Base-by-base conservation (phyloP, 2,329 filamentous ascomycete species). In the Shiraia sp. region DNA sequence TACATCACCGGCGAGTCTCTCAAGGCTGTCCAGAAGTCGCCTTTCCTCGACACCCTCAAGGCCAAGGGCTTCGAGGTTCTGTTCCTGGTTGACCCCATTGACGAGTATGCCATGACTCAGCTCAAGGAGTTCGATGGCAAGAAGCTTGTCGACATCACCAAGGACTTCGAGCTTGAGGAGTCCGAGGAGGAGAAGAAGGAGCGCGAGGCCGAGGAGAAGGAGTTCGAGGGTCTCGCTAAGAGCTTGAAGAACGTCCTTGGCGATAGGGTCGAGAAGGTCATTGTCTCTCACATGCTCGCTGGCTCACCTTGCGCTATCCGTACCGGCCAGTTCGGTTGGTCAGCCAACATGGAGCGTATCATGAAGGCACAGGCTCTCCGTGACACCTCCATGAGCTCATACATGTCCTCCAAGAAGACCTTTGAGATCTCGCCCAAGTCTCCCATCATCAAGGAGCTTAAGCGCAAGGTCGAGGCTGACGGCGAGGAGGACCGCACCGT, bases 391-490 rank as follows among this genome's bases (percentile, higher is more conserved):
- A 99, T 99, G 93, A 90, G 84, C 78, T 95, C 90, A 66, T 99
- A 99, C 88, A 99, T 99, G 93, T 95, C 90, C 59, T 97, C 92
- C 73, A 99, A 99, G 91, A 99, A 99, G 90, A 99, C 93, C 23
- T 97, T 99, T 63, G 93, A 99, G 82, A 97, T 99, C 77, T 97
- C 93, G n/a, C 93, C 93, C 75, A 92, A 93, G 83, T 96, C 90
- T 66, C 72, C 90, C 57, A 99, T 99, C 76, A 85, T 99, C 81
- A 88, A 95, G 85, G 93, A 97, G 83, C 87, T 99, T 70, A 96
- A 95, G 89, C 90, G 87, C 80, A 99, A 99, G 90, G 90, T 97
- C 51, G 93, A 97, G 83, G 72, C 86, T 47, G 93, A 99, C 68
- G 93, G 93, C 55, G 92, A 96, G 87, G 92, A 91, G 74, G 93